Conservation (phyloP, 768 basidiomycete species). For the Mycena amicta region DNA sequence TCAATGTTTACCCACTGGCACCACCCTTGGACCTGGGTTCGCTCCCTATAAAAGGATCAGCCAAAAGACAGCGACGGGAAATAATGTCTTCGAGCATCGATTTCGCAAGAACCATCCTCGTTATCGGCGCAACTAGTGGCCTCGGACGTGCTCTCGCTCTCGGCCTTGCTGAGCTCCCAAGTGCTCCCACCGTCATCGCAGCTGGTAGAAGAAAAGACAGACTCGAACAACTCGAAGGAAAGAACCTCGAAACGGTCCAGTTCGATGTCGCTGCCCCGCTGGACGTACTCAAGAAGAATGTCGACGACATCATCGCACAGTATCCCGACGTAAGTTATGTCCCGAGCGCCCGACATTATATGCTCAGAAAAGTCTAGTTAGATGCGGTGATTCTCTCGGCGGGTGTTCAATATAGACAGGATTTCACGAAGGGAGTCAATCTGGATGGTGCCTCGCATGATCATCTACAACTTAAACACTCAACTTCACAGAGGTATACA, state of each 20-base stretch:
- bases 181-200: slow-evolving; percentile 40
- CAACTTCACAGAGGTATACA: slow-evolving; percentile 37
- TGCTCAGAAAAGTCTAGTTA: slow-evolving; percentile 36
- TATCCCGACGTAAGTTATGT: slow-evolving; percentile 49
- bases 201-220: slow-evolving; percentile 48
- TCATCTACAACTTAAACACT: not conserved
- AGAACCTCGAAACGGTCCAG: slow-evolving; percentile 42
- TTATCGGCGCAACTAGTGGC: slow-evolving; percentile 61
- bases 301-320: slow-evolving; percentile 41
- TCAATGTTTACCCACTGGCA: not conserved
- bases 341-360: not conserved
- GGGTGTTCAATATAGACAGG: slow-evolving; percentile 52
- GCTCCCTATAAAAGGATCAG: no score
- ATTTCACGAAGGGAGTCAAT: slow-evolving; percentile 48
- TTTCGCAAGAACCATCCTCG: slow-evolving; percentile 51
- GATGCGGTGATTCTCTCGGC: slow-evolving; percentile 58
- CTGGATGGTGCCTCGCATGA: slow-evolving; percentile 37
- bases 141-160: slow-evolving; percentile 60
- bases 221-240: slow-evolving; percentile 47
- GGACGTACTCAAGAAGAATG: slow-evolving; percentile 41
- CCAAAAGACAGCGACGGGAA: no score
- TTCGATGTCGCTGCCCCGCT: slow-evolving; percentile 47
- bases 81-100: no score
- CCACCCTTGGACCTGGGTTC: no score
- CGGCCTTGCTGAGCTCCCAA: slow-evolving; percentile 48